phyloP scores from a whole-genome alignment of 169 alveolate genomes.

The Plasmodium fragile region DNA sequence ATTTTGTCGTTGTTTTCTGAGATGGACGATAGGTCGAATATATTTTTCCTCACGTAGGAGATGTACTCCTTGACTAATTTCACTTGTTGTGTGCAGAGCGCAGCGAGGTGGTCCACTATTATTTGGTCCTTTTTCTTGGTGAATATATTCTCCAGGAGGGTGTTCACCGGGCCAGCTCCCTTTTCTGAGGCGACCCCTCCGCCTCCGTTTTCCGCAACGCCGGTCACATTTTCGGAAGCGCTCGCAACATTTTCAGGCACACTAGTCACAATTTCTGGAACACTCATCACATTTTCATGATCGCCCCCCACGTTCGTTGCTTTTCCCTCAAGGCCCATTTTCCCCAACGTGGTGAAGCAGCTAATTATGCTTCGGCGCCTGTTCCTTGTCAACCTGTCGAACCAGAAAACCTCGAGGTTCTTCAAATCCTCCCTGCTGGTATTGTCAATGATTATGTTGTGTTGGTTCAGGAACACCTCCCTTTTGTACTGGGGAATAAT shows the following conservation, averaged over 20 bases:
- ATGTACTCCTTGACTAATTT: conserved; percentile 51
- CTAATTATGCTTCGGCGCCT: conserved; percentile 43
- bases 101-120: conserved; percentile 47
- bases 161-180: background rate
- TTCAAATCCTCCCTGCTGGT: conserved; percentile 32
- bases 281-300: background rate
- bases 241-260: background rate
- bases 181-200: background rate
- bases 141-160: conserved; percentile 6
- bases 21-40: conserved; percentile 39
- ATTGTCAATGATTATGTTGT: conserved; percentile 48
- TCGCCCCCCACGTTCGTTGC: background rate
- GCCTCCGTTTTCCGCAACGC: background rate
- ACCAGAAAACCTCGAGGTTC: conserved; percentile 60
- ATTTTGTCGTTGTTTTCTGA: conserved; percentile 55
- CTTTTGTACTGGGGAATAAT: conserved; percentile 39
- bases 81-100: conserved; percentile 41
- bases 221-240: background rate
- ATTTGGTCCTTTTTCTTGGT: conserved; percentile 33
- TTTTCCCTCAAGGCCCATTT: background rate
- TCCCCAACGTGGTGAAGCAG: conserved; percentile 43
- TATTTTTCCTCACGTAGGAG: conserved; percentile 41
- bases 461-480: conserved; percentile 16
- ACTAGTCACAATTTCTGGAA: background rate
- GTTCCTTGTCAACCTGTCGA: conserved; percentile 42